Conservation (phyloP, 768 basidiomycete species). For the Calvatia gigantea region DNA sequence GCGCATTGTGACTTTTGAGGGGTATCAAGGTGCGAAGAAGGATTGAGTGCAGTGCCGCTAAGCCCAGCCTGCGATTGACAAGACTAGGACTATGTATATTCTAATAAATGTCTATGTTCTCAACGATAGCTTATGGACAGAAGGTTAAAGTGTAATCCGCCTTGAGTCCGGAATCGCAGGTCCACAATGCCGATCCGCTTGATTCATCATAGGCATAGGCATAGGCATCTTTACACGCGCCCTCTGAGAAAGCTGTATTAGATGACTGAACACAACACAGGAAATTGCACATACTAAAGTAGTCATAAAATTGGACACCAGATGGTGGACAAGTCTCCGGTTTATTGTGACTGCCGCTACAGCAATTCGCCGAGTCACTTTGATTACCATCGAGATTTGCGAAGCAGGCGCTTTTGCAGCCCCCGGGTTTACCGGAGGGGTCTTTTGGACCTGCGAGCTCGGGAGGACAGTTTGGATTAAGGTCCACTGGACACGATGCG, state of each 20-base stretch:
- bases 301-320: slow-evolving; percentile 13
- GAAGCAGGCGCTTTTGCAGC: slow-evolving; percentile 50
- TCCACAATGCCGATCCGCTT: no score
- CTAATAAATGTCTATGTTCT: no score
- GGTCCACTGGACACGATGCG: slow-evolving; percentile 50
- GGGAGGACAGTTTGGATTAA: slow-evolving; percentile 51
- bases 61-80: no score
- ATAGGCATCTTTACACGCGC: neutral
- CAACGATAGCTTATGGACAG: no score
- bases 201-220: neutral
- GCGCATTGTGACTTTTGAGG: slow-evolving; percentile 37
- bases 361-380: slow-evolving; percentile 36
- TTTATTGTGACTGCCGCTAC: slow-evolving; percentile 29
- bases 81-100: no score
- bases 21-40: slow-evolving; percentile 5
- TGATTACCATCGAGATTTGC: slow-evolving; percentile 30
- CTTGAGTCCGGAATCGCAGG: no score
- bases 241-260: slow-evolving; percentile 19
- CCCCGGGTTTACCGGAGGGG: slow-evolving; percentile 42
- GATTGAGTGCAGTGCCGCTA: no score
- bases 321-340: slow-evolving; percentile 32
- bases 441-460: slow-evolving; percentile 46
- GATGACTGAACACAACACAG: slow-evolving; percentile 12
- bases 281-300: slow-evolving; percentile 4
- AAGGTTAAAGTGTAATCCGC: no score